phyloP scores from a whole-genome alignment of 2,329 filamentous ascomycete species.

The Byssochlamys sp. region DNA sequence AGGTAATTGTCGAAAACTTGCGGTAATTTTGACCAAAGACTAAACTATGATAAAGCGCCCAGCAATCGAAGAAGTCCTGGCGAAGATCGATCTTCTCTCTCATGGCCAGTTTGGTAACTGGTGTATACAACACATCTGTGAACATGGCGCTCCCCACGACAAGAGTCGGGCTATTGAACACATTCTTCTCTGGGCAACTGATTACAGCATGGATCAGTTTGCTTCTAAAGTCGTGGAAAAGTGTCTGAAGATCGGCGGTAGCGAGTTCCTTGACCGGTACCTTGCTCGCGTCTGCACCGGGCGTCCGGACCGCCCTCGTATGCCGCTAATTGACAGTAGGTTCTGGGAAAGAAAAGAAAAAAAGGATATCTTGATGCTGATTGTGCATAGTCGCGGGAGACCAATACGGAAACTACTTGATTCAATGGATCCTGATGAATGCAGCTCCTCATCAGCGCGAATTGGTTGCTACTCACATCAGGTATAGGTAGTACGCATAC shows the following conservation, averaged over 20 bases:
- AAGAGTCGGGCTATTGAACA: constrained; percentile 90
- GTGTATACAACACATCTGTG: constrained; percentile 99
- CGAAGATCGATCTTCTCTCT: constrained; percentile 89
- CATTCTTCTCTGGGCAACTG: constrained; percentile 81
- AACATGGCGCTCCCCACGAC: constrained; percentile 84
- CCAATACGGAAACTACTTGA: constrained; percentile 96
- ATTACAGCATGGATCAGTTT: constrained; percentile 98
- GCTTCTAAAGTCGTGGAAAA: constrained; percentile 99
- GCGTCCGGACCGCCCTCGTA: constrained; percentile 79
- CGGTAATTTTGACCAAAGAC: neutral
- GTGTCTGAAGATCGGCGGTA: constrained; percentile 89
- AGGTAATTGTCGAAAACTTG: constrained; percentile 50
- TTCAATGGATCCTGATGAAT: constrained; percentile 93
- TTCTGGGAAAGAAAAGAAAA: constrained; percentile 6
- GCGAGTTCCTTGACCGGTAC: constrained; percentile 84
- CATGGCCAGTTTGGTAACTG: constrained; percentile 98
- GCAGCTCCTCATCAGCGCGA: constrained; percentile 81
- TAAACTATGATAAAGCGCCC: constrained; percentile 57
- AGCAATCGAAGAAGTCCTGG: constrained; percentile 91
- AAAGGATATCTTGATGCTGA: constrained; percentile 4
- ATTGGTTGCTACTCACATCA: constrained; percentile 83
- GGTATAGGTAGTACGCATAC: constrained; percentile 31
- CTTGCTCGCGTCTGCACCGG: constrained; percentile 89
- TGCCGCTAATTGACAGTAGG: constrained; percentile 85
- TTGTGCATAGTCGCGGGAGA: constrained; percentile 64